Conservation (phyloP, 2,329 filamentous ascomycete species). For the Fusarium domesticum region DNA sequence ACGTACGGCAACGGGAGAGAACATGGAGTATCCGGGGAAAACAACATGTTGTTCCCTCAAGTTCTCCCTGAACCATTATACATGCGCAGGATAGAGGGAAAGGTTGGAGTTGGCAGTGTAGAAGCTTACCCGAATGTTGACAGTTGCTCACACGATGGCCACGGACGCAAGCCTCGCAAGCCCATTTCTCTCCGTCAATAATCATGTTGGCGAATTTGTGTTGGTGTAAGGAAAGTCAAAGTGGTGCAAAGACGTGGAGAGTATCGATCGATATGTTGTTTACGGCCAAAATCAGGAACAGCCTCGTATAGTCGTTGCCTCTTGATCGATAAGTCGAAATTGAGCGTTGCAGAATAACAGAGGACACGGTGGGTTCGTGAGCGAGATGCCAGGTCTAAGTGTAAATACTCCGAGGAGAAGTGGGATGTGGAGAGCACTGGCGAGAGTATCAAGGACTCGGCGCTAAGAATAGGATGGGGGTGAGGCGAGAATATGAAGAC, state of each 20-base stretch:
- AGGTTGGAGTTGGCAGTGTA: conserved; percentile 1
- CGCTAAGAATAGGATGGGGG: conserved; percentile 17
- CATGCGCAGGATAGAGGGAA: background rate
- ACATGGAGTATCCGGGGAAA: background rate
- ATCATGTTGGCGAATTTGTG: conserved; percentile 55
- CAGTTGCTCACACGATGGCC: conserved; percentile 99
- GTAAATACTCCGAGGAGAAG: conserved; percentile 19
- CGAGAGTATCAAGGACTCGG: conserved; percentile 4
- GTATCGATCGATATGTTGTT: background rate
- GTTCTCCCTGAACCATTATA: background rate
- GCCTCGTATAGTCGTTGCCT: background rate
- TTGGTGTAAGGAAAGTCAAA: conserved; percentile 7
- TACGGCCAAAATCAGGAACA: background rate
- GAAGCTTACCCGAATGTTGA: conserved; percentile 79
- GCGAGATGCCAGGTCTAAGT: conserved; percentile 7
- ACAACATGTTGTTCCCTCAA: background rate
- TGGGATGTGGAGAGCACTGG: conserved; percentile 10
- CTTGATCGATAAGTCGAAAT: conserved; percentile 1
- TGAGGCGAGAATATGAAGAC: conserved; percentile 22
- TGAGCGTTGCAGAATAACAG: conserved; percentile 12
- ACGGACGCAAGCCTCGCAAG: conserved; percentile 96
- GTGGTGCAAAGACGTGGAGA: background rate
- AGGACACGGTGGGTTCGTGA: conserved; percentile 13
- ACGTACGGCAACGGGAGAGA: background rate
- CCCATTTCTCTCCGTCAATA: conserved; percentile 94